Evolutionary conservation across 1,284 basidiomycete species (phyloP).

Genomic region (Gomphus bonarii): DNA sequence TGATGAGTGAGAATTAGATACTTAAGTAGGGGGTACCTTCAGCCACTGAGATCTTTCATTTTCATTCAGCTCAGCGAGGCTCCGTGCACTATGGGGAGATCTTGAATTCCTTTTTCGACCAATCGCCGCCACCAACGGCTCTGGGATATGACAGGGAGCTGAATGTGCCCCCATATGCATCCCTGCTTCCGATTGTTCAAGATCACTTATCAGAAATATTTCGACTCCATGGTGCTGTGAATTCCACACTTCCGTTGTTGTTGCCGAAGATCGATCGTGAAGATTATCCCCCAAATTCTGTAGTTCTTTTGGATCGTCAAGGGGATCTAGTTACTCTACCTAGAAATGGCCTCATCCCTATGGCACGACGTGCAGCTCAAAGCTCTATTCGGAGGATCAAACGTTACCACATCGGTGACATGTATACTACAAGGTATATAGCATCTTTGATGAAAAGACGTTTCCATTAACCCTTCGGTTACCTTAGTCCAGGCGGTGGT

Average conservation of each 20-base stretch:
- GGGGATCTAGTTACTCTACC: slow-evolving; percentile 78
- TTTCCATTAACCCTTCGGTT: neutral
- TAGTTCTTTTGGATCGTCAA: slow-evolving; percentile 70
- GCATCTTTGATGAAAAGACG: neutral
- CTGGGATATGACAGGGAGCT: slow-evolving; percentile 74
- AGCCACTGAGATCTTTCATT: slow-evolving; percentile 17
- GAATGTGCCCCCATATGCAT: slow-evolving; percentile 61
- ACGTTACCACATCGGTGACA: slow-evolving; percentile 75
- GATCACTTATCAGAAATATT: slow-evolving; percentile 73
- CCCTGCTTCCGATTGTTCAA: slow-evolving; percentile 68
- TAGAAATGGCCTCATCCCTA: slow-evolving; percentile 68
- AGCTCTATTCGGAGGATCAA: slow-evolving; percentile 74
- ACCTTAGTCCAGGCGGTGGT: slow-evolving; percentile 45
- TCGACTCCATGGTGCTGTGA: slow-evolving; percentile 82
- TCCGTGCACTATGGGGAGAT: slow-evolving; percentile 66
- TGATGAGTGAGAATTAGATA: slow-evolving; percentile 50
- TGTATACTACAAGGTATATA: slow-evolving; percentile 55
- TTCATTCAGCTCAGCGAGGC: slow-evolving; percentile 49
- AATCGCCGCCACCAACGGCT: slow-evolving; percentile 54
- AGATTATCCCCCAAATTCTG: slow-evolving; percentile 53
- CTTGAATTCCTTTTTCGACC: slow-evolving; percentile 60
- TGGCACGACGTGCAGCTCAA: slow-evolving; percentile 78
- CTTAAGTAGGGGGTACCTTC: slow-evolving; percentile 18
- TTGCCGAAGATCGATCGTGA: slow-evolving; percentile 55
- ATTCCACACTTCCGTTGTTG: slow-evolving; percentile 75